phyloP scores from a whole-genome alignment of 2,329 filamentous ascomycete species.

The Ophiostoma sp. region DNA sequence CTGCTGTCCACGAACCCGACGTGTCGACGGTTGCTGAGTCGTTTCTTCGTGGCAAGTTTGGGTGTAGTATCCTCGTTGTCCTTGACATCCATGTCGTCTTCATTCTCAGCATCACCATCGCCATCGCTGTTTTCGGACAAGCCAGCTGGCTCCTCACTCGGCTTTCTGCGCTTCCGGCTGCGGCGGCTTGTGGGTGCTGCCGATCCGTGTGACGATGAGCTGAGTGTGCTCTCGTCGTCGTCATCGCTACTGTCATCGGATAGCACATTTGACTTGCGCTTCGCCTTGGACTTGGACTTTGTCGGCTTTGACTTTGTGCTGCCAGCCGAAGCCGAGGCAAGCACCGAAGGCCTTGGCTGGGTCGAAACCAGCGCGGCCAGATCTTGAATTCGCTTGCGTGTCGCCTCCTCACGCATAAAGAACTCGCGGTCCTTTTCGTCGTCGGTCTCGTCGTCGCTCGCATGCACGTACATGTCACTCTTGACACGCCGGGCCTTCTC shows the following conservation, averaged over 20 bases:
- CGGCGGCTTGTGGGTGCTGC: not conserved
- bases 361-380: not conserved
- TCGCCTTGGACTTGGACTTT: conserved; percentile 7
- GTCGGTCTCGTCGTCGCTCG: conserved; percentile 86
- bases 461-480: conserved; percentile 72
- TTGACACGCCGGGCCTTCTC: conserved; percentile 78
- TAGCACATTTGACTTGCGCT: conserved; percentile 28
- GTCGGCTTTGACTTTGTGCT: conserved; percentile 7
- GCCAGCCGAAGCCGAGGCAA: not conserved
- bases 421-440: conserved; percentile 66
- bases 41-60: conserved; percentile 27
- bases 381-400: conserved; percentile 49
- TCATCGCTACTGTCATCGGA: conserved; percentile 25
- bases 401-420: conserved; percentile 66
- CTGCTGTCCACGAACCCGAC: conserved; percentile 29
- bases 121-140: conserved; percentile 15
- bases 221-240: not conserved
- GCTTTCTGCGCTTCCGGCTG: conserved; percentile 23
- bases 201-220: not conserved
- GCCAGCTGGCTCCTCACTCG: conserved; percentile 22
- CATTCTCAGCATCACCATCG: conserved; percentile 12
- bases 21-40: conserved; percentile 14
- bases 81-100: not conserved
- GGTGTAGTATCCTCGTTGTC: not conserved
- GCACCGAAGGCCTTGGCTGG: not conserved